Base-by-base conservation (phyloP, 1,284 basidiomycete species). In the Apiotrichum sp. region DNA sequence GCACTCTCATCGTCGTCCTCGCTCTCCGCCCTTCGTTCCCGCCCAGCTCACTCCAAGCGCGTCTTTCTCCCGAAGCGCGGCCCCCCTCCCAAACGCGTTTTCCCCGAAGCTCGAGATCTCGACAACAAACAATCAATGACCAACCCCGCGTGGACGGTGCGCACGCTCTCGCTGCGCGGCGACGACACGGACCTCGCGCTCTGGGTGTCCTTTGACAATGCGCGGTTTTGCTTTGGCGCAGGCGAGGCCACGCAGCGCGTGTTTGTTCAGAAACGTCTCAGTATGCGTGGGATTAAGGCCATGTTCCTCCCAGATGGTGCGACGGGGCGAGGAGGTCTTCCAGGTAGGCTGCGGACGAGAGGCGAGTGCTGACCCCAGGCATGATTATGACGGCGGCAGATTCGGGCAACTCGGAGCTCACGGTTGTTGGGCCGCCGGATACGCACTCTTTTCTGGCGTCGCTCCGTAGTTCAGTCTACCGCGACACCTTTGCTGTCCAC, bases 381-480 rank as follows among this genome's bases (percentile, higher is more conserved):
- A 72, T 90, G 14, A 68, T 92, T 44, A 92, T 95, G 90, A 84
- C 84, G 1, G 78, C 88, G 58, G 87, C 88, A 5, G 91, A 93
- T 73, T 81, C 82, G 1, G 81, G 82, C 1, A 81, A 84, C 40
- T 73, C 77, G 32, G 77, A 80, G 42, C 56, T 93, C 38, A 76
- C 82, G 33, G 68, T 93, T 22, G 77, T 83, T 36, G 92, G 90
- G 5, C 90, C 90, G 1, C 80, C 80, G 6, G 88, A 88, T 31
- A 72, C 87, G 22, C 71, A 80, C 22, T 88, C 92, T 67, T 81
- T 80, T 52, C 68, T 93, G 40, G 87, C 88, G 11, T 82, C 87
- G 1, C 84, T 77, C 52, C 67, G 78, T 22, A 61, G 64, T 7
- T 72, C 70, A 3, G 63, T 68, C 3, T 47, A 58, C 16, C 58